Base-by-base conservation (phyloP, 169 alveolate species). In the Plasmodium gonderi region DNA sequence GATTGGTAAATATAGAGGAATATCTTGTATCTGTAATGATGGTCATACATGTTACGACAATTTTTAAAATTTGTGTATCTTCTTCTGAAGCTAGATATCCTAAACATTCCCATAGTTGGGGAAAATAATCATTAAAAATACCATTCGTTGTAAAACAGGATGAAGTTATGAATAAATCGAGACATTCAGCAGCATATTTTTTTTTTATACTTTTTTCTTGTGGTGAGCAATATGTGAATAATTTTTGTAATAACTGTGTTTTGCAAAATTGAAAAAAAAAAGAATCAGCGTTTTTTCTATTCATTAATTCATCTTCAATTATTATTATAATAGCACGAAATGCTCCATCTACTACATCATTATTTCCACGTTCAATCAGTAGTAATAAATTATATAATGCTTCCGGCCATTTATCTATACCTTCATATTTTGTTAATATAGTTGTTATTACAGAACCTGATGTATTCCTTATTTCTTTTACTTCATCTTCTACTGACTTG, bases 401-500 rank as follows among this genome's bases (percentile, higher is more conserved):
- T 77, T 94, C 96, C 29, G 95, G 95, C 91, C 96, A 92, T 36
- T 90, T 79, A 20, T 92, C 95, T 81, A 81, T 75, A n/a, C 97
- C 97, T 68, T 91, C 95, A 68, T 91, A 87, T 75, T 81, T 78
- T 49, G 95, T 94, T n/a, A 96, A 91, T 74, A 96, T 90, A 1
- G 95, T 68, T 9, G 97, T 94, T 49, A 96, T 93, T 36, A 94
- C 96, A 31, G 97, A 93, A 26, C 97, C 97, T 12, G 97, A 96
- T 2, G 97, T 94, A 29, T 90, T 81, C 7, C 97, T 89, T 83
- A 96, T 95, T 67, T 77, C 80, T 80, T 90, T 91, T 36, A 87
- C 90, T n/a, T 92, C 91, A 38, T 89, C 95, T 68, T 85, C 95
- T 65, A 90, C 90, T 23, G 80, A 49, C 44, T 82, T 51, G 80